Base-by-base conservation (phyloP, 768 basidiomycete species). In the Mrakia blollopis region DNA sequence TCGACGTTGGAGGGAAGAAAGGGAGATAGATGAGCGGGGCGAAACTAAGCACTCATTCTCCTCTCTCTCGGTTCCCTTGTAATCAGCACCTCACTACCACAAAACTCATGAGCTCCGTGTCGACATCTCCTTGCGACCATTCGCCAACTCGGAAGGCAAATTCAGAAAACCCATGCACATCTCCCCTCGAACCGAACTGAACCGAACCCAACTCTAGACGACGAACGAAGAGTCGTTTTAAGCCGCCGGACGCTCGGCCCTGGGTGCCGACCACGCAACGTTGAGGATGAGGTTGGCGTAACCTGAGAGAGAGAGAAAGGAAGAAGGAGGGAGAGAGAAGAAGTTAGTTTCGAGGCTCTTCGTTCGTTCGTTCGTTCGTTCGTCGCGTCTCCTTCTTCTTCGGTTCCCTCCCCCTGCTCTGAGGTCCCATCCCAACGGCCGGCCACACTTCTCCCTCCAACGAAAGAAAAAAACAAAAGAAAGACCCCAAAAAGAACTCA, bases 221-320 rank as follows among this genome's bases (percentile, higher is more conserved):
- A 39, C 67, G 11, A 23, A 30, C 67, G 11, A 23, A 30, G 54
- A 18, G 23, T 35, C 25, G 52, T 7, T n/a, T n/a, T 71, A 76
- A 10, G 75, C 75, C 52, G 75, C 75, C 75, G 75, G 75, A 30
- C 75, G 65, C 32, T 69, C 67, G 54, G 61, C 76, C 35, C 76
- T 39, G 41, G 76, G 76, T 23, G 62, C 60, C 44, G 88, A 89
- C 89, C 89, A 90, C 80, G 88, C 87, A 69, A 89, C 87, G 78
- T 85, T 89, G 80, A 90, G 82, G 79, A 98, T 98, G 78, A 98
- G 85, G 82, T 92, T 95, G 83, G 95, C 93, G 81, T 96, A 98
- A 60, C 84, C 81, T 83, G 74, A 61, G 44, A 37, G 60, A 30
- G n/a, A 74, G 18, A 61, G 44, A 47, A 3, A 10, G 73, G 25